Evolutionary conservation across 108 stramenopile species (phyloP), one percentile per base, ranked within the genome.

Genomic region (Skeletonema menzelii): DNA sequence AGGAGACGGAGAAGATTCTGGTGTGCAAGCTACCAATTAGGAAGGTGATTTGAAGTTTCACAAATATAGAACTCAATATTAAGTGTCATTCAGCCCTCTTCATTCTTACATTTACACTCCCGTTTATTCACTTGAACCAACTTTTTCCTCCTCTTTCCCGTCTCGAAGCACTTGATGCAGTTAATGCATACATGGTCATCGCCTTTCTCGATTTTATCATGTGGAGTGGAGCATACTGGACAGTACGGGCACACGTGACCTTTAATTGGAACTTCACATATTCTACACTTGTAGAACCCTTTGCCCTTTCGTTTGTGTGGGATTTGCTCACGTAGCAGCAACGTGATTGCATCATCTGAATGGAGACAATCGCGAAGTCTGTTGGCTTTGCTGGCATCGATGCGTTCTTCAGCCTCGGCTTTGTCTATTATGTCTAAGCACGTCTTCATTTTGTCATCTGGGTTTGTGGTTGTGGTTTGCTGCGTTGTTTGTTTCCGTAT

Each of bases 111-210:
- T 10, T 20, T 22, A 53, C 19, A 53, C 20, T 53, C 49, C 24
- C 22, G 58, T 59, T 49, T 59, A 15, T 19, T 37, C 14, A 75
- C 59, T 65, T 75, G 74, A 47, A 75, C 42, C 38, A 75, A 46
- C 56, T 75, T 75, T 22, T 75, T 75, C 6, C 22, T 66, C 74
- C 42, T 75, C 65, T 75, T 75, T 8, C 74, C 74, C 11, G 15
- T 38, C 30, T 67, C 66, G 35, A 34, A 75, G 30, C 74, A 75
- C 24, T 47, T 59, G 5, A 59, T 46, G 24, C 74, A 75, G 11
- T 75, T 61, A 0, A 61, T 31, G 22, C 66, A 67, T 7, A 59
- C 28, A 49, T 75, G 74, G 15, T 59, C 74, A 15, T 59, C 59
- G 42, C 64, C 56, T 38, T 75, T 75, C 27, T 27, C 32, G 3